Conservation (phyloP, 208 protist species). For the Trichomonas tenax region DNA sequence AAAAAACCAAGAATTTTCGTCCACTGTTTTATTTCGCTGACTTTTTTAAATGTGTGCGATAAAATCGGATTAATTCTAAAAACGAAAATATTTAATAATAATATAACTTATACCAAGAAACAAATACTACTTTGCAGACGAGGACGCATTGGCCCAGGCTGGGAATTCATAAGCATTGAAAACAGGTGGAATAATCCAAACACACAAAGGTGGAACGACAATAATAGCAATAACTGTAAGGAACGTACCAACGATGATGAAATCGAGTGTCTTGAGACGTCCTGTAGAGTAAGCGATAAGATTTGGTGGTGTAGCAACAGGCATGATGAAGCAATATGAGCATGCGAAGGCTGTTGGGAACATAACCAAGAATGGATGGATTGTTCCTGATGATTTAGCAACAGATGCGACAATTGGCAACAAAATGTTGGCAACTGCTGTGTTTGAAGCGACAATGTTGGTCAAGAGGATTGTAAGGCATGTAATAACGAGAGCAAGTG, state of each 20-base stretch:
- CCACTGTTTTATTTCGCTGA: too few species aligned
- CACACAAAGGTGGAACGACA: not conserved
- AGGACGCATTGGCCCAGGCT: not conserved
- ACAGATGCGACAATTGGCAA: conserved; percentile 18
- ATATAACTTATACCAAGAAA: not conserved
- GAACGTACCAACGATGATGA: not conserved
- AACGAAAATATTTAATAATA: too few species aligned
- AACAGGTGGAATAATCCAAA: not conserved
- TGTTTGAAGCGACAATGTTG: conserved; percentile 16
- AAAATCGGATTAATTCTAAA: too few species aligned
- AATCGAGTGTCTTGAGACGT: not conserved
- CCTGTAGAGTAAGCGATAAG: conserved; percentile 27
- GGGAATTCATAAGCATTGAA: not conserved
- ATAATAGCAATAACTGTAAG: not conserved
- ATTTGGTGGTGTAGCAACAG: conserved; percentile 35
- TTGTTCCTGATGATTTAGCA: not conserved
- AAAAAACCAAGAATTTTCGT: too few species aligned
- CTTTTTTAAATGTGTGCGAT: too few species aligned
- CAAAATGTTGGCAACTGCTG: conserved; percentile 25
- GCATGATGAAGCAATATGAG: conserved; percentile 31
- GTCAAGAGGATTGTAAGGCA: not conserved
- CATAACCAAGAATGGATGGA: conserved; percentile 31
- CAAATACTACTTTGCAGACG: not conserved
- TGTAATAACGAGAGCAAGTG: not conserved
- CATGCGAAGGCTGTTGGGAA: conserved; percentile 12